Conservation (phyloP, 1,139 yeast genomes). For the Blastobotrys apis region DNA sequence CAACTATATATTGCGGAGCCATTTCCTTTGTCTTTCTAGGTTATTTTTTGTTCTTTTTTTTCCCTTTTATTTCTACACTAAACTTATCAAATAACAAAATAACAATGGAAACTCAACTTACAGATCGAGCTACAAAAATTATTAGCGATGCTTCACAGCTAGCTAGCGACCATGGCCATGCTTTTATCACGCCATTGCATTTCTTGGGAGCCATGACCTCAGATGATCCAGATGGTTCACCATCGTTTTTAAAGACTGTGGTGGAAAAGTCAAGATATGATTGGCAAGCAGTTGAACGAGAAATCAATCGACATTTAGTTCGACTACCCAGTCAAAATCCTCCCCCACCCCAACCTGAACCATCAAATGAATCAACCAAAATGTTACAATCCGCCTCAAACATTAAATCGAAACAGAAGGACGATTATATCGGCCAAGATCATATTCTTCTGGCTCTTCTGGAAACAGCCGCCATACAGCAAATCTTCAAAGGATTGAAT, state of each 20-base stretch:
- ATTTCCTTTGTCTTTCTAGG: too few relatives aligned
- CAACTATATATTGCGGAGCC: too few relatives aligned
- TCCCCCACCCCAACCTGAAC: constrained; percentile 70
- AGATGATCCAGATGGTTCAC: constrained; percentile 62
- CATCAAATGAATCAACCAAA: constrained; percentile 67
- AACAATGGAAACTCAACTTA: constrained; percentile 41
- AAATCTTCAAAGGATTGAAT: constrained; percentile 68
- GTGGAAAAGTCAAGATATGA: constrained; percentile 86
- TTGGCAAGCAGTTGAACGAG: constrained; percentile 73
- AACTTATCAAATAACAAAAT: background rate
- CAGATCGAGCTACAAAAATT: constrained; percentile 86
- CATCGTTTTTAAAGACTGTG: constrained; percentile 75
- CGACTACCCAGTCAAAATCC: constrained; percentile 85
- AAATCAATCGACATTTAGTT: constrained; percentile 75
- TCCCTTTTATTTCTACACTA: background rate
- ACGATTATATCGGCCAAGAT: constrained; percentile 88
- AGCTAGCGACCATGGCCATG: constrained; percentile 79
- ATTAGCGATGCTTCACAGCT: constrained; percentile 74
- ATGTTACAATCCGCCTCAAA: constrained; percentile 66
- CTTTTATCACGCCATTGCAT: constrained; percentile 82
- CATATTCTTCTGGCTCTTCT: constrained; percentile 81
- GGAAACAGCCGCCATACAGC: constrained; percentile 68
- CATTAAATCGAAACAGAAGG: constrained; percentile 83
- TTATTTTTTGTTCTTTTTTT: background rate
- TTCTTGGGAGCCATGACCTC: constrained; percentile 89